Conservation (phyloP, 371 early-diverging fungal genomes). For the Circinella umbellata region DNA sequence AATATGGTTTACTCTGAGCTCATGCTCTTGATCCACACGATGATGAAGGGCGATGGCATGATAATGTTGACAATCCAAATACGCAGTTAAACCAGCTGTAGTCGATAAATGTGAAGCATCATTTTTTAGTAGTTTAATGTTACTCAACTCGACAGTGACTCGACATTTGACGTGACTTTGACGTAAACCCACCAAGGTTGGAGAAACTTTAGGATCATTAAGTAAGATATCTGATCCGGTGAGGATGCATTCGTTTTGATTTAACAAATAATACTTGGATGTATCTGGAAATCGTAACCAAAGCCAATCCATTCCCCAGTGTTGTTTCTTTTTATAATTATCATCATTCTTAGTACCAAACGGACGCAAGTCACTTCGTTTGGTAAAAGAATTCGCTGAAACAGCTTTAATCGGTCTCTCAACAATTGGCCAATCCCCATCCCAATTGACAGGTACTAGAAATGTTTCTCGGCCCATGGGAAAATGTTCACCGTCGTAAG, state of each 20-base stretch:
- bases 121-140: background rate
- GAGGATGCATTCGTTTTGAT: conserved; percentile 9
- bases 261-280: conserved; percentile 13
- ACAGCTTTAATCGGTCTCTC: conserved; percentile 16
- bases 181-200: conserved; percentile 21
- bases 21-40: background rate
- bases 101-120: too few species aligned
- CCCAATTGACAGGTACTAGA: conserved; percentile 25
- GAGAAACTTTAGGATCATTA: conserved; percentile 1
- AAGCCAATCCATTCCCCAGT: conserved; percentile 15
- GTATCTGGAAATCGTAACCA: conserved; percentile 24
- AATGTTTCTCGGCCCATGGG: conserved; percentile 33
- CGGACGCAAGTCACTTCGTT: background rate
- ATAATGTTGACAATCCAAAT: conserved; percentile 16
- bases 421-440: conserved; percentile 27
- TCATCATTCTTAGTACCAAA: background rate
- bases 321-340: background rate
- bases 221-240: conserved; percentile 9
- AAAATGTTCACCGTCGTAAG: conserved; percentile 13
- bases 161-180: conserved; percentile 22
- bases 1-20: background rate
- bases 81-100: conserved; percentile 14
- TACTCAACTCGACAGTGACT: conserved; percentile 10
- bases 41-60: background rate
- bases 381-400: background rate